phyloP scores from a whole-genome alignment of 352 stramenopile genomes.

The Globisporangium acanthophoron region DNA sequence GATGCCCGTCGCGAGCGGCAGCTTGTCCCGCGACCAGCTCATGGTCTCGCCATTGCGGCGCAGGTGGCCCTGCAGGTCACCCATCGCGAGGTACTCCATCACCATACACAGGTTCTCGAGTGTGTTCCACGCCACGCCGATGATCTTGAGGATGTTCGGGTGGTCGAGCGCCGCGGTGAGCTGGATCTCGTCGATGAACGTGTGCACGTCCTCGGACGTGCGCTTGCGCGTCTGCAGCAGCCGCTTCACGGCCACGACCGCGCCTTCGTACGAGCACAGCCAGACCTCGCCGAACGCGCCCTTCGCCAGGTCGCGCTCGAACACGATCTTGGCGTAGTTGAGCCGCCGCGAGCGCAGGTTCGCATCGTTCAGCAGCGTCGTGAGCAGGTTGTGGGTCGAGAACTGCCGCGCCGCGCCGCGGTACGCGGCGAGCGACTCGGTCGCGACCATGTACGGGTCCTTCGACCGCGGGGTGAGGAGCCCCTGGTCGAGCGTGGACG shows the following conservation, averaged over 20 bases:
- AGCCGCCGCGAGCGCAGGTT: slow-evolving; percentile 28
- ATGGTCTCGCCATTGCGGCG: slow-evolving; percentile 13
- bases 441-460: slow-evolving; percentile 14
- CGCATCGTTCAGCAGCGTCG: slow-evolving; percentile 26
- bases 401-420: slow-evolving; percentile 6
- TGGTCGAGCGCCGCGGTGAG: slow-evolving; percentile 34
- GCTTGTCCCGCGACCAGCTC: slow-evolving; percentile 26
- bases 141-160: slow-evolving; percentile 39
- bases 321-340: slow-evolving; percentile 32
- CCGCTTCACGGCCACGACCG: slow-evolving; percentile 44
- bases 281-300: slow-evolving; percentile 58
- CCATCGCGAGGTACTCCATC: slow-evolving; percentile 42
- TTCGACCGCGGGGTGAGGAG: slow-evolving; percentile 9
- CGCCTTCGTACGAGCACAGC: slow-evolving; percentile 30
- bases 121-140: slow-evolving; percentile 48
- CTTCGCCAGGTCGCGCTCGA: slow-evolving; percentile 28
- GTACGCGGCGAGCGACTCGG: slow-evolving; percentile 12
- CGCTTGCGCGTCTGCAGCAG: slow-evolving; percentile 30
- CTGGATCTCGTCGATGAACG: slow-evolving; percentile 43
- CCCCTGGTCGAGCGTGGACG: slow-evolving; percentile 4
- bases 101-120: slow-evolving; percentile 47
- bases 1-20: slow-evolving; percentile 36
- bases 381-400: slow-evolving; percentile 11
- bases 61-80: slow-evolving; percentile 38
- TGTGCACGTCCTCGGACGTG: slow-evolving; percentile 20